A percentile compares a stretch with the other conserved stretches of the same genome.
phyloP scores from a whole-genome alignment of 108 stramenopile species.

The Nitzschia sp. region DNA sequence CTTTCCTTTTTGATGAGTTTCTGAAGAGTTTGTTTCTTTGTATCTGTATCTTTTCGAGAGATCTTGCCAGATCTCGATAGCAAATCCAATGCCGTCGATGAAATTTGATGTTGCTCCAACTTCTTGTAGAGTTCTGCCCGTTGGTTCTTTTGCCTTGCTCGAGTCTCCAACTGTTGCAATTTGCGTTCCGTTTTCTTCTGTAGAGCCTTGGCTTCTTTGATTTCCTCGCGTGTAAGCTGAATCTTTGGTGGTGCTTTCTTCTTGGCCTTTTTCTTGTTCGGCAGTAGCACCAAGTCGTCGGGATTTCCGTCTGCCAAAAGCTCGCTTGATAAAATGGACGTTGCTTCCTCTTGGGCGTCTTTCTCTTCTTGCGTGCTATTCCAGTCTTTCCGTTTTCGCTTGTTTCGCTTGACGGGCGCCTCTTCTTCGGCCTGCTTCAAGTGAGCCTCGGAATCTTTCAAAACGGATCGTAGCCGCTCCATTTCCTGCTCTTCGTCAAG shows the following conservation, averaged over 20 bases:
- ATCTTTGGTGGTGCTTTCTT: constrained; percentile 33
- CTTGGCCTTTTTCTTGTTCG: constrained; percentile 49
- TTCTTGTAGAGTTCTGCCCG: constrained; percentile 65
- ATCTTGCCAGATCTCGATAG: constrained; percentile 24
- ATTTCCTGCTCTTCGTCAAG: constrained; percentile 65
- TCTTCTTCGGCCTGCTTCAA: constrained; percentile 44
- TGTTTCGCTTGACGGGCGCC: neutral
- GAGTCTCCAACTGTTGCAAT: constrained; percentile 63
- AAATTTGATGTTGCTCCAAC: constrained; percentile 39
- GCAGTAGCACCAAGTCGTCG: constrained; percentile 46
- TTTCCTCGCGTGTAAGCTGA: constrained; percentile 74
- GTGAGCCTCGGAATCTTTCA: constrained; percentile 53
- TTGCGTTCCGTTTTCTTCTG: constrained; percentile 76
- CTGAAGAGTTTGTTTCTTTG: constrained; percentile 74
- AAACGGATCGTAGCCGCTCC: constrained; percentile 50
- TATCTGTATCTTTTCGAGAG: constrained; percentile 43
- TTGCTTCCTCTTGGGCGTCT: constrained; percentile 21
- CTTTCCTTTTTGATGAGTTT: constrained; percentile 66
- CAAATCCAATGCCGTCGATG: constrained; percentile 7
- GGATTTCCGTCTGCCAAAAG: constrained; percentile 47
- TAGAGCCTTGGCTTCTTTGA: constrained; percentile 62
- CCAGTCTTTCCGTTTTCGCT: constrained; percentile 18
- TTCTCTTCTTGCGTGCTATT: neutral
- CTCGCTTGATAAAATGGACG: constrained; percentile 68
- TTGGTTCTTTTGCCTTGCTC: constrained; percentile 65